A percentile compares a stretch with the other conserved stretches of the same genome.
Evolutionary conservation across 169 alveolate genomes (phyloP).

Genomic region (Plasmodium vinckei): DNA sequence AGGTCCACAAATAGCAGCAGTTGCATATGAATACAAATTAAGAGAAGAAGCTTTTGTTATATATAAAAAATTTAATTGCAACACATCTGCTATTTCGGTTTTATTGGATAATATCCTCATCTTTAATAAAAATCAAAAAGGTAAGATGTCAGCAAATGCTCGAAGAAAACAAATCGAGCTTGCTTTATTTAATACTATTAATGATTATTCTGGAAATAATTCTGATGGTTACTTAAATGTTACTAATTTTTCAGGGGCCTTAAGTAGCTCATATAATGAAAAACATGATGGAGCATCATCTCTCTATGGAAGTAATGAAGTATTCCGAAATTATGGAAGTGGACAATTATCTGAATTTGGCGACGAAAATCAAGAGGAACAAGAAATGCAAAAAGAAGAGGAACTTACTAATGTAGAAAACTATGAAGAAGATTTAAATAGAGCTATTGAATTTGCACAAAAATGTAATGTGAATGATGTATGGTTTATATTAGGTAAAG

Average conservation of each 20-base stretch:
- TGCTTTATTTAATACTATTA: constrained; percentile 10
- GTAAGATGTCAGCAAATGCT: not conserved
- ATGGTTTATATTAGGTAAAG: constrained; percentile 97
- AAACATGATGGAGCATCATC: not conserved
- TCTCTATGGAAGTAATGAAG: not conserved
- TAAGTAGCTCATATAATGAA: constrained; percentile 8
- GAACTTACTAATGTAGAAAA: constrained; percentile 17
- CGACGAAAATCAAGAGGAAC: not conserved
- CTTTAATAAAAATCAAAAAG: constrained; percentile 6
- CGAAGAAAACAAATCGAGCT: not conserved
- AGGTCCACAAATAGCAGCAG: constrained; percentile 96
- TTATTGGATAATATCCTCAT: constrained; percentile 85
- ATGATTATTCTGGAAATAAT: constrained; percentile 3
- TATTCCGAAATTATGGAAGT: not conserved
- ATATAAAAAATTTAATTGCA: constrained; percentile 92
- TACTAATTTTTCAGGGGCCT: constrained; percentile 6
- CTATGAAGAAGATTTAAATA: constrained; percentile 83
- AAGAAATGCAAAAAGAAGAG: not conserved
- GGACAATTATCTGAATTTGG: not conserved
- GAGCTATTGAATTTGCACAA: constrained; percentile 91
- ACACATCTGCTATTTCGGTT: constrained; percentile 96
- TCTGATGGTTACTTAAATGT: constrained; percentile 9
- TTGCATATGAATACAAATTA: constrained; percentile 86
- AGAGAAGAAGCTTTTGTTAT: constrained; percentile 96
- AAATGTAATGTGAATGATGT: constrained; percentile 86